These are phyloP conservation scores for Colletotrichum somersetense DNA, from an alignment of 2,329 filamentous ascomycete species.

Conservation along the genomic window DNA sequence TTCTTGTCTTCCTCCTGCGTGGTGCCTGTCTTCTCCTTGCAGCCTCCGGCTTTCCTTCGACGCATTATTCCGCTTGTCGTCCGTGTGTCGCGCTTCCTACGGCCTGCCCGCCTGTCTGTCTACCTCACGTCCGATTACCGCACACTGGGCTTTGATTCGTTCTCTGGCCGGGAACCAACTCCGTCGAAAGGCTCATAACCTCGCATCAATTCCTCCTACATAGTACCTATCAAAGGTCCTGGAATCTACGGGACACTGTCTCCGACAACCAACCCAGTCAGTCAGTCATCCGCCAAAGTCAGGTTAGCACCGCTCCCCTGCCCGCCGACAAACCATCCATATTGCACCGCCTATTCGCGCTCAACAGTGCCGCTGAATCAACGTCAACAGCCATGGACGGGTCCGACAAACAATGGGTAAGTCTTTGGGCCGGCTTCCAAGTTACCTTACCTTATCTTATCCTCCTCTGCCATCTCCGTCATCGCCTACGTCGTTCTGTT, in stretches of 20 bases:
- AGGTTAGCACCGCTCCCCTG: background rate
- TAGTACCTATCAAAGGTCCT: background rate
- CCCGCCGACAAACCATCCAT: background rate
- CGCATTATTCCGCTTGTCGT: background rate
- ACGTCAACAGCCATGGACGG: constrained; percentile 42
- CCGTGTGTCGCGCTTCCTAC: constrained; percentile 1
- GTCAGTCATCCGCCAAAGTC: background rate
- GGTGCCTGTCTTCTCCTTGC: constrained; percentile 14
- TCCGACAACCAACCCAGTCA: background rate
- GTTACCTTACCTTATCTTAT: constrained; percentile 7
- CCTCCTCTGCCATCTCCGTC: constrained; percentile 29
- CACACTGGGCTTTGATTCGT: background rate
- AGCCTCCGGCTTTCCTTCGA: constrained; percentile 1
- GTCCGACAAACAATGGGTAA: constrained; percentile 64
- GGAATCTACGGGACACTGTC: background rate
- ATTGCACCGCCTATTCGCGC: background rate
- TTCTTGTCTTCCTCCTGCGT: constrained; percentile 15
- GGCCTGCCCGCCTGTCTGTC: background rate
- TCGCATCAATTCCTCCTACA: background rate
- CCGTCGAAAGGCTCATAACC: background rate
- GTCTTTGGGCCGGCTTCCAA: constrained; percentile 43
- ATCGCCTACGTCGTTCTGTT: constrained; percentile 29
- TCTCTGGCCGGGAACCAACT: background rate
- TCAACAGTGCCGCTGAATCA: background rate
- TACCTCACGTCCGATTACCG: too few species aligned